These are phyloP conservation scores for Astrocystis sublimbata DNA, from an alignment of 495 filamentous ascomycete species.

Conservation along the genomic window DNA sequence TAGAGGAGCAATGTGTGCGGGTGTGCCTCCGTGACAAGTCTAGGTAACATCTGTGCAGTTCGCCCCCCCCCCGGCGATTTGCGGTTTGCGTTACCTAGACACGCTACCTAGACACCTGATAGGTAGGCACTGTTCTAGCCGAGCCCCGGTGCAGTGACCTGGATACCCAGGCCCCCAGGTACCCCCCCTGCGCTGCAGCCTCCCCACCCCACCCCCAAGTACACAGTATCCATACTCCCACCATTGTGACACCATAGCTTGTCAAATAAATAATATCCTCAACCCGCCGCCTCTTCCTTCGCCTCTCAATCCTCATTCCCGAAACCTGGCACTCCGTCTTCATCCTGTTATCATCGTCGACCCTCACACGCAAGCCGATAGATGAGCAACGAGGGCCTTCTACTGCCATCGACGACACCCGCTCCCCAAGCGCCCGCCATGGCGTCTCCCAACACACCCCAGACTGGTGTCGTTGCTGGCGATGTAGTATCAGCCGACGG, in stretches of 20 bases:
- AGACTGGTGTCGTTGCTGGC: conserved; percentile 27
- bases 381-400: conserved; percentile 18
- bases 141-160: not conserved
- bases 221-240: not conserved
- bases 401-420: conserved; percentile 17
- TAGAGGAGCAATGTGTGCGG: too few relatives aligned
- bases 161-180: not conserved
- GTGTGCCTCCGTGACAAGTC: not conserved
- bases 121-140: not conserved
- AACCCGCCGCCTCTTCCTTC: conserved; percentile 6
- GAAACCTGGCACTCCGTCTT: not conserved
- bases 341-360: not conserved
- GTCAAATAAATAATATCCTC: conserved; percentile 16
- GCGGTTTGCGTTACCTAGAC: too few relatives aligned
- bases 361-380: not conserved
- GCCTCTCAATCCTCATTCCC: not conserved
- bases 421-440: conserved; percentile 35
- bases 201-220: not conserved
- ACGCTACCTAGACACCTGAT: too few relatives aligned
- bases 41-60: not conserved
- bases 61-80: too few relatives aligned
- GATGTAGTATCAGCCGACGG: conserved; percentile 49
- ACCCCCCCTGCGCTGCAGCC: not conserved
- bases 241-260: not conserved
- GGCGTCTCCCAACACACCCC: conserved; percentile 41